phyloP scores from a whole-genome alignment of 2,329 filamentous ascomycete species.

The Xylariales sp. region DNA sequence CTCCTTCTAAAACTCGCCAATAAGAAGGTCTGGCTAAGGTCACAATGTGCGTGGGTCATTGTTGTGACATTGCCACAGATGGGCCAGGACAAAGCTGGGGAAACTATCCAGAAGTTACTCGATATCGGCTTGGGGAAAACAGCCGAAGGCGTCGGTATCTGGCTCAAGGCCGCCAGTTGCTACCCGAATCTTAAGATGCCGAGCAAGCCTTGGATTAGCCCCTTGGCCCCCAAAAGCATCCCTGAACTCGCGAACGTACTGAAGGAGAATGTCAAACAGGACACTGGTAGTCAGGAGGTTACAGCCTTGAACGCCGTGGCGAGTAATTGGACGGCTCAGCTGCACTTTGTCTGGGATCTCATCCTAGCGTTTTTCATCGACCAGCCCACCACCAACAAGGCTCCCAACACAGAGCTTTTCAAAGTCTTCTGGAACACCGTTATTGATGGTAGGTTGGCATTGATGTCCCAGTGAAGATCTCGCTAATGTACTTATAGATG shows the following conservation, averaged over 20 bases:
- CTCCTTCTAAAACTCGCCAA: conserved; percentile 68
- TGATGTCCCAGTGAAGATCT: neutral
- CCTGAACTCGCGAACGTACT: conserved; percentile 68
- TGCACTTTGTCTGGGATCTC: conserved; percentile 85
- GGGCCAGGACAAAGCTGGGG: conserved; percentile 52
- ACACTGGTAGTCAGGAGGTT: conserved; percentile 37
- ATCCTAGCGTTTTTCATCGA: conserved; percentile 56
- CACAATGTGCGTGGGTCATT: conserved; percentile 81
- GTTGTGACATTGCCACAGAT: conserved; percentile 66
- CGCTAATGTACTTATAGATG: conserved; percentile 46
- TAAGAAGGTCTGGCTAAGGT: conserved; percentile 83
- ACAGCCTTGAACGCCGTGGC: conserved; percentile 50
- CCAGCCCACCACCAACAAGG: conserved; percentile 24
- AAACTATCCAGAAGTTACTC: conserved; percentile 58
- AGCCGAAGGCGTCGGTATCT: conserved; percentile 84
- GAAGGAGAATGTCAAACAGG: conserved; percentile 64
- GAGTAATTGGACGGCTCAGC: conserved; percentile 71
- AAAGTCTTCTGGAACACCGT: conserved; percentile 79
- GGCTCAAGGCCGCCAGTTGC: conserved; percentile 64
- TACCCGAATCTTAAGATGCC: conserved; percentile 64
- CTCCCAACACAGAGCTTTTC: conserved; percentile 47
- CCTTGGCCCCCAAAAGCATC: conserved; percentile 65
- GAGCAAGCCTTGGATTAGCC: conserved; percentile 72
- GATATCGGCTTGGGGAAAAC: conserved; percentile 68
- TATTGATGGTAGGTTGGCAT: conserved; percentile 66